phyloP scores from a whole-genome alignment of 495 filamentous ascomycete species.

The Penicillium subrubescens region DNA sequence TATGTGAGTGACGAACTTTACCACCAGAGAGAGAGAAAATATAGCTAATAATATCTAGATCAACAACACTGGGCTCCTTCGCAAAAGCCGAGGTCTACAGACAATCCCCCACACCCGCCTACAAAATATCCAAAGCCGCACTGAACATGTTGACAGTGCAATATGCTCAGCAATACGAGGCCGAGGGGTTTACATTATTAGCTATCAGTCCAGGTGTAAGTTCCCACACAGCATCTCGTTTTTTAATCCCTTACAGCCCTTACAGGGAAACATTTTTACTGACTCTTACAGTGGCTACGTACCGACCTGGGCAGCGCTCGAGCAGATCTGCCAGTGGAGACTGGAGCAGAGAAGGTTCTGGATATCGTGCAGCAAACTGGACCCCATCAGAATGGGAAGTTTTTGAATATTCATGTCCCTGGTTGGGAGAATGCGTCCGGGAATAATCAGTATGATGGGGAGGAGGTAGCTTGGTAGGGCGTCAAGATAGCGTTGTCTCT shows the following conservation, averaged over 20 bases:
- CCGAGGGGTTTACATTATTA: conserved; percentile 48
- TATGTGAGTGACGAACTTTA: conserved; percentile 34
- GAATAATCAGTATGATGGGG: conserved; percentile 41
- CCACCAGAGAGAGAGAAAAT: neutral
- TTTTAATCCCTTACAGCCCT: too few species aligned
- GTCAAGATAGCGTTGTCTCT: neutral
- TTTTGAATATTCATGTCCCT: conserved; percentile 46
- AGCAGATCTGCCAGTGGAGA: conserved; percentile 48
- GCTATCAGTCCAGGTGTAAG: conserved; percentile 51
- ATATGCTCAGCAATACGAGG: conserved; percentile 43
- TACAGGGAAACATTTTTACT: conserved; percentile 28
- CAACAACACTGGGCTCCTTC: conserved; percentile 49
- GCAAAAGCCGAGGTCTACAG: conserved; percentile 23
- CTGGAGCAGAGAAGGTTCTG: conserved; percentile 45
- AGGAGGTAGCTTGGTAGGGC: conserved; percentile 35
- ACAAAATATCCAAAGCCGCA: conserved; percentile 56
- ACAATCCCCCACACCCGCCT: conserved; percentile 37
- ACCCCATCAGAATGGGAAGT: conserved; percentile 45
- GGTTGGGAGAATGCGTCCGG: conserved; percentile 44
- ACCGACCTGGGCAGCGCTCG: conserved; percentile 47
- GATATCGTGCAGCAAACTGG: conserved; percentile 44
- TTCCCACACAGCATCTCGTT: too few species aligned
- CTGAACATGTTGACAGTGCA: conserved; percentile 53
- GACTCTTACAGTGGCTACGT: conserved; percentile 46
- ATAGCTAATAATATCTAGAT: conserved; percentile 16